These are phyloP conservation scores for Ustilago shanxiensis DNA, from an alignment of 1,284 basidiomycete species.

Conservation along the genomic window DNA sequence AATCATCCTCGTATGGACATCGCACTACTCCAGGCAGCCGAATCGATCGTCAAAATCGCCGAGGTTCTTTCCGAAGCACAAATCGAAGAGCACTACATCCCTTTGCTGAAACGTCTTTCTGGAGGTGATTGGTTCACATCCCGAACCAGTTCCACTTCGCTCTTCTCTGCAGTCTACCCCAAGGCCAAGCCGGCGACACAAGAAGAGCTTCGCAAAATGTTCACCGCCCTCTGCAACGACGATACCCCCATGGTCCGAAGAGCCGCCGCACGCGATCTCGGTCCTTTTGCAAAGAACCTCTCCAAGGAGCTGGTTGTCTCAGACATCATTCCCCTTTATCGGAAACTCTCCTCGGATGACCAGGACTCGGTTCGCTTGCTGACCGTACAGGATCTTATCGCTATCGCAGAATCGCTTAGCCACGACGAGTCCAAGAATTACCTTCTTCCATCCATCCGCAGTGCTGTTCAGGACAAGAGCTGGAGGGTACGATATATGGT, in stretches of 20 bases:
- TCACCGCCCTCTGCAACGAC: slow-evolving; percentile 85
- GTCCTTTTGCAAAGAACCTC: slow-evolving; percentile 71
- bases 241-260: slow-evolving; percentile 99
- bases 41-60: slow-evolving; percentile 94
- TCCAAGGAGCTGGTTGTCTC: slow-evolving; percentile 74
- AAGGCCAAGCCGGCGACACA: slow-evolving; percentile 75
- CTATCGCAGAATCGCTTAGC: slow-evolving; percentile 85
- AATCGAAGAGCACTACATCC: slow-evolving; percentile 91
- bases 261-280: slow-evolving; percentile 95
- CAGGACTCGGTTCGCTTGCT: slow-evolving; percentile 97
- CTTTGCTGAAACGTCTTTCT: slow-evolving; percentile 88
- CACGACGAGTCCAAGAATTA: slow-evolving; percentile 91
- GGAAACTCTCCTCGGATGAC: slow-evolving; percentile 93
- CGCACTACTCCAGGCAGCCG: slow-evolving; percentile 86
- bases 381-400: slow-evolving; percentile 95
- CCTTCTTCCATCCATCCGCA: slow-evolving; percentile 82
- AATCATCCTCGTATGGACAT: too few species aligned
- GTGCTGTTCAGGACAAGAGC: slow-evolving; percentile 91
- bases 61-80: slow-evolving; percentile 82
- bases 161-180: slow-evolving; percentile 92
- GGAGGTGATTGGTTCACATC: slow-evolving; percentile 99
- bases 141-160: slow-evolving; percentile 91
- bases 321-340: slow-evolving; percentile 92
- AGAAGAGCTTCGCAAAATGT: slow-evolving; percentile 90
- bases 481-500: slow-evolving; percentile 99